These are phyloP conservation scores for Taphrina sp. DNA, from an alignment of 1,139 yeast species.

Conservation along the genomic window DNA sequence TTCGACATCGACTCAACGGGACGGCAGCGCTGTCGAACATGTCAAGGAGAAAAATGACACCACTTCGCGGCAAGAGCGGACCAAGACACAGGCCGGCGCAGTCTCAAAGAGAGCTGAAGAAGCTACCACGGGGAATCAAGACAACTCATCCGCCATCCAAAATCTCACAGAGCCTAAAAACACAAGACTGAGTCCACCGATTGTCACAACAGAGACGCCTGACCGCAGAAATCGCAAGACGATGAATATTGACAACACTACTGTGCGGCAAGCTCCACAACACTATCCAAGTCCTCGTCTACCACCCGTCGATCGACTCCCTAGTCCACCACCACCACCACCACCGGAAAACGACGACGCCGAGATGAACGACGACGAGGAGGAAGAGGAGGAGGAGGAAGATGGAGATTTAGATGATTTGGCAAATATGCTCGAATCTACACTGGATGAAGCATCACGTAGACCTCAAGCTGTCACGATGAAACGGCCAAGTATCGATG, in stretches of 20 bases:
- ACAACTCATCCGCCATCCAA: too few species aligned
- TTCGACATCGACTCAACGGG: neutral
- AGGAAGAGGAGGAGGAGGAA: slow-evolving; percentile 26
- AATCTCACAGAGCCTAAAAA: too few species aligned
- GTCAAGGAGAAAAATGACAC: neutral
- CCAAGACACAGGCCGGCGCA: neutral
- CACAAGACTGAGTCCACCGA: too few species aligned
- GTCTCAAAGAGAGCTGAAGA: neutral
- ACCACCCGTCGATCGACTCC: neutral
- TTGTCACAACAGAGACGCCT: too few species aligned
- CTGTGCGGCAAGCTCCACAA: neutral
- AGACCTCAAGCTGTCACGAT: neutral
- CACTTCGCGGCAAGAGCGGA: neutral
- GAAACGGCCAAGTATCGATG: neutral
- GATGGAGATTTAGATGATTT: slow-evolving; percentile 24
- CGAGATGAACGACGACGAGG: neutral
- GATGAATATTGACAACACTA: neutral
- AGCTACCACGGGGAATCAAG: neutral
- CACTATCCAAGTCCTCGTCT: neutral
- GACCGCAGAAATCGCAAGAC: neutral
- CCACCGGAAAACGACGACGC: neutral
- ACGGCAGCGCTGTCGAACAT: neutral
- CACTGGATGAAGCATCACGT: slow-evolving; percentile 22
- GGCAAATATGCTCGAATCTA: slow-evolving; percentile 27
- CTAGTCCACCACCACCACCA: neutral